Evolutionary conservation across 2,329 filamentous ascomycete species (phyloP).

Genomic region (Blumeria graminis): DNA sequence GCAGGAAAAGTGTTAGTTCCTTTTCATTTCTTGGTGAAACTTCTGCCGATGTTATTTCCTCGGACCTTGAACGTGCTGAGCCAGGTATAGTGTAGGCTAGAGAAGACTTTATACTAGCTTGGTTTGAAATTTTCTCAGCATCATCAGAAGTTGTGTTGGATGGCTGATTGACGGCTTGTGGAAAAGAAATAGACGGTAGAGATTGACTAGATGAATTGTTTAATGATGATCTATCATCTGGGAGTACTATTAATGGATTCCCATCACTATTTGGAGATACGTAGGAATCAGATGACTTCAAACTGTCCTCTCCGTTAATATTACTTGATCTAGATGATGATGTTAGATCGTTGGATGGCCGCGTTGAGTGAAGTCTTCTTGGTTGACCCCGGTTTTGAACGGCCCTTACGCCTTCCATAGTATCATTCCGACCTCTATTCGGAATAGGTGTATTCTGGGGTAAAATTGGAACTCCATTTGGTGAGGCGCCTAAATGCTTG

Average conservation of each 20-base stretch:
- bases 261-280: conserved; percentile 11
- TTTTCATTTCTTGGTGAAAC: conserved; percentile 51
- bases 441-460: conserved; percentile 66
- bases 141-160: not conserved
- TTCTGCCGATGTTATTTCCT: conserved; percentile 31
- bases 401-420: conserved; percentile 60
- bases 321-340: conserved; percentile 20
- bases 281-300: conserved; percentile 10
- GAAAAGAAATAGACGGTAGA: not conserved
- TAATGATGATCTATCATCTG: not conserved
- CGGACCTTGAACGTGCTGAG: conserved; percentile 20
- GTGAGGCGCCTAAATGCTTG: conserved; percentile 63
- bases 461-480: conserved; percentile 65
- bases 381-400: conserved; percentile 27
- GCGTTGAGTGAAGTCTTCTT: conserved; percentile 16
- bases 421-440: conserved; percentile 54
- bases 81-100: conserved; percentile 10
- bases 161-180: not conserved
- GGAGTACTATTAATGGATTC: not conserved
- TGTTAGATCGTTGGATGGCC: conserved; percentile 30
- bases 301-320: conserved; percentile 41
- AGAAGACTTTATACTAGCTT: not conserved
- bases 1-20: conserved; percentile 77
- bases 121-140: not conserved
- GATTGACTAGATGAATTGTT: not conserved